Conservation (phyloP, 2,329 filamentous ascomycete species). For the Epichloe gansuensis region DNA sequence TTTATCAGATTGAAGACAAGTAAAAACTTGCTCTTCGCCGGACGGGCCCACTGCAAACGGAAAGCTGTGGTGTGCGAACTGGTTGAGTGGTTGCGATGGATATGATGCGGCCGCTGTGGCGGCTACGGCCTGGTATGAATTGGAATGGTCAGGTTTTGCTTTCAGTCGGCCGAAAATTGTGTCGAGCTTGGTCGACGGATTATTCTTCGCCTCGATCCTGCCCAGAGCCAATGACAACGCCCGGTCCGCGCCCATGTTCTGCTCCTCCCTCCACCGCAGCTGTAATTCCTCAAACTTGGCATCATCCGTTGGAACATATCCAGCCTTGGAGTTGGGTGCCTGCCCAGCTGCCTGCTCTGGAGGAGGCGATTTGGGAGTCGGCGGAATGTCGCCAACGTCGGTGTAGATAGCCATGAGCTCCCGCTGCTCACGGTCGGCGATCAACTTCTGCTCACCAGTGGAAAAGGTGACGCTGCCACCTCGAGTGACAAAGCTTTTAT, state of each 20-base stretch:
- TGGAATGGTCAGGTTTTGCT: conserved; percentile 3
- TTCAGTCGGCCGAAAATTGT: conserved; percentile 26
- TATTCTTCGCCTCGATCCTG: conserved; percentile 27
- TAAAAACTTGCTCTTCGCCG: conserved; percentile 28
- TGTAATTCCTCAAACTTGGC: conserved; percentile 35
- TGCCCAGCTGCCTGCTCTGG: conserved; percentile 17
- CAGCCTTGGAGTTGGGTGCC: conserved; percentile 16
- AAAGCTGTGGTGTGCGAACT: conserved; percentile 12
- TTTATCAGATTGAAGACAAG: conserved; percentile 31
- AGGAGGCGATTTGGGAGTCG: conserved; percentile 41
- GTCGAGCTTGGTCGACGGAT: conserved; percentile 25
- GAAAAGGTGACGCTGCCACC: conserved; percentile 38
- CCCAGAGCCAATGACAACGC: conserved; percentile 30
- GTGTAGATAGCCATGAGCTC: conserved; percentile 51
- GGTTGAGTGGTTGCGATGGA: neutral
- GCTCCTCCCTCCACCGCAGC: conserved; percentile 33
- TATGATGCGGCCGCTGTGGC: neutral
- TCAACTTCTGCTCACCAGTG: conserved; percentile 42
- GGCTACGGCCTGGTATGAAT: conserved; percentile 5
- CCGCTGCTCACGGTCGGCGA: conserved; percentile 42
- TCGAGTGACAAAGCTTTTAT: conserved; percentile 39
- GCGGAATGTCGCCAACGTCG: conserved; percentile 39
- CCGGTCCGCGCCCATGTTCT: conserved; percentile 29
- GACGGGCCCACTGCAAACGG: conserved; percentile 20
- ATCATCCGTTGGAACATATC: conserved; percentile 26